Base-by-base conservation (phyloP, 1,284 basidiomycete species). In the Apiotrichum gamsii region DNA sequence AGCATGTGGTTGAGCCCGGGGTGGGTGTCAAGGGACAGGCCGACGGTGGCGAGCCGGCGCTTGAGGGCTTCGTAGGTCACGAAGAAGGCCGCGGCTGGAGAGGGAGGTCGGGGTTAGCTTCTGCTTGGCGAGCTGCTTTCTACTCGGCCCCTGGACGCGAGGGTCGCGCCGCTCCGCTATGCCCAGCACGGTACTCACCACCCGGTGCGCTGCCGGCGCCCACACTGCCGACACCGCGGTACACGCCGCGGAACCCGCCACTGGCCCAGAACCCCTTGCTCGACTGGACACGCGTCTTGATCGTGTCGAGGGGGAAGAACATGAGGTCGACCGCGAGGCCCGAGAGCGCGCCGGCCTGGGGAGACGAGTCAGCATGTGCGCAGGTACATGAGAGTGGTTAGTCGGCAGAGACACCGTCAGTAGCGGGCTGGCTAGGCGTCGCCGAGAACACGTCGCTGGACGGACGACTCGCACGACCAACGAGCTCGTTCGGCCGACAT, bases 141-240 rank as follows among this genome's bases (percentile, higher is more conserved):
- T n/a, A n/a, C n/a, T n/a, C n/a, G n/a, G n/a, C n/a, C n/a, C n/a
- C n/a, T n/a, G n/a, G n/a, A n/a, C n/a, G n/a, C n/a, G n/a, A n/a
- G n/a, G n/a, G n/a, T n/a, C n/a, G n/a, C n/a, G n/a, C n/a, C n/a
- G n/a, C n/a, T n/a, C n/a, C n/a, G n/a, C n/a, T n/a, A n/a, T n/a
- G n/a, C n/a, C n/a, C n/a, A n/a, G n/a, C n/a, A n/a, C n/a, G n/a
- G 13, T 4, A 69, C 81, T 59, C 67, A 91, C 90, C 90, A 66
- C 94, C 94, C 0, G 95, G 94, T 13, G 94, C 91, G 64, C 90
- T 91, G 16, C 94, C 95, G 9, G 96, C 83, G 0, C 91, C 84
- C 1, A 97, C 93, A 68, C 90, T 95, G 16, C 93, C 93, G 5
- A 99, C 76, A 13, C 95, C 94, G 58, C 87, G 85, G 73, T 99